A percentile compares a stretch with the other conserved stretches of the same genome.
phyloP scores from a whole-genome alignment of 768 basidiomycete genomes.

The Lentinula boryana region DNA sequence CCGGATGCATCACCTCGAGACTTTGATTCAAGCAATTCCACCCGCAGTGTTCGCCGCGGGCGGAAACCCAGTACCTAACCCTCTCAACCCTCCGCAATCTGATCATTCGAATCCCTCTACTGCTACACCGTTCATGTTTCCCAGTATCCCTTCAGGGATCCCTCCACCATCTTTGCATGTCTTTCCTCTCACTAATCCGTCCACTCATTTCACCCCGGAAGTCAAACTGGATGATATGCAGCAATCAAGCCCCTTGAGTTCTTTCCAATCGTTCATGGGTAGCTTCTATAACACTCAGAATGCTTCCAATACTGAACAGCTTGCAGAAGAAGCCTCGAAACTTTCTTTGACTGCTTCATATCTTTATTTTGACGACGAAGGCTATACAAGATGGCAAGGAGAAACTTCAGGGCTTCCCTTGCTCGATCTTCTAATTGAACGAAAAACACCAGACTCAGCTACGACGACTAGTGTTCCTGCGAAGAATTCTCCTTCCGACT shows the following conservation, averaged over 20 bases:
- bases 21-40: constrained; percentile 79
- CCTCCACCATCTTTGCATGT: constrained; percentile 39
- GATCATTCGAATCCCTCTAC: constrained; percentile 22
- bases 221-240: constrained; percentile 37
- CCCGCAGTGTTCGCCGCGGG: constrained; percentile 71
- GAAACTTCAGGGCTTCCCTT: constrained; percentile 90
- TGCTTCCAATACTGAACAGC: constrained; percentile 33
- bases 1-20: constrained; percentile 84
- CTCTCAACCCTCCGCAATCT: constrained; percentile 19
- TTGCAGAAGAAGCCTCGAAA: constrained; percentile 52
- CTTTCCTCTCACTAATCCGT: constrained; percentile 77
- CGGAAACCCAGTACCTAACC: constrained; percentile 19
- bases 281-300: constrained; percentile 16
- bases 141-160: constrained; percentile 18
- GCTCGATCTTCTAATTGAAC: constrained; percentile 76
- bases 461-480: not conserved
- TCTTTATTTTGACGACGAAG: constrained; percentile 83
- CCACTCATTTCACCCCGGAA: constrained; percentile 61
- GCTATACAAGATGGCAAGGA: constrained; percentile 86
- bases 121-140: constrained; percentile 35
- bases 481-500: constrained; percentile 15
- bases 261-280: constrained; percentile 35
- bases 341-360: constrained; percentile 73
- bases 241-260: constrained; percentile 37
- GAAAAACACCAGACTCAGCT: constrained; percentile 39